phyloP scores from a whole-genome alignment of 305 asterid species.

The Striga hermonthica region DNA sequence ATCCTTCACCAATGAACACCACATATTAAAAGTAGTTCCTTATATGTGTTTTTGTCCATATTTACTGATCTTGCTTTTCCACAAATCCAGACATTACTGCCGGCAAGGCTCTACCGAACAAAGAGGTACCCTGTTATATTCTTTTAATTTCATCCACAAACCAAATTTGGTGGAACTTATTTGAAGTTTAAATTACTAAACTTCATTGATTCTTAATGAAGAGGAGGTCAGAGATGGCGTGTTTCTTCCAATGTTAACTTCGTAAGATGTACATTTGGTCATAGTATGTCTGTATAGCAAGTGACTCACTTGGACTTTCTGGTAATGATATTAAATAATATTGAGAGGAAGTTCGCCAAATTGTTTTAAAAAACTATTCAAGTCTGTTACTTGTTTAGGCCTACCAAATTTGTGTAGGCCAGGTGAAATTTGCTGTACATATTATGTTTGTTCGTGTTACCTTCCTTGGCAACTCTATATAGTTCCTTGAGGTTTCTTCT shows the following conservation, averaged over 20 bases:
- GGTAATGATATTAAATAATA: constrained; percentile 3
- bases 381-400: constrained; percentile 19
- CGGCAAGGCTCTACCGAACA: constrained; percentile 75
- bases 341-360: not conserved
- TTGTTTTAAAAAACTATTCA: constrained; percentile 1
- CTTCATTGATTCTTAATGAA: not conserved
- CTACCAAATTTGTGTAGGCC: not conserved
- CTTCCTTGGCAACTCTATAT: constrained; percentile 16
- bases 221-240: constrained; percentile 9
- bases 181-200: constrained; percentile 2
- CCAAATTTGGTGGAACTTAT: not conserved
- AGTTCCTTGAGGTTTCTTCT: constrained; percentile 19
- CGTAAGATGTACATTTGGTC: constrained; percentile 4
- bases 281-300: constrained; percentile 19
- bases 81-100: constrained; percentile 86
- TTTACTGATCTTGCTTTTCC: constrained; percentile 34
- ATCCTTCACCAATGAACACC: constrained; percentile 27
- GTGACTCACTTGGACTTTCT: constrained; percentile 14
- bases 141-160: constrained; percentile 18
- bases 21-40: constrained; percentile 22
- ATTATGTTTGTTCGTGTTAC: not conserved
- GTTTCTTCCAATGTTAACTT: constrained; percentile 12
- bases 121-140: constrained; percentile 46
- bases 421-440: not conserved
- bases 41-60: constrained; percentile 24